Conservation (phyloP, 1,139 yeast genomes). For the Kurtzmaniella quercitrusa region DNA sequence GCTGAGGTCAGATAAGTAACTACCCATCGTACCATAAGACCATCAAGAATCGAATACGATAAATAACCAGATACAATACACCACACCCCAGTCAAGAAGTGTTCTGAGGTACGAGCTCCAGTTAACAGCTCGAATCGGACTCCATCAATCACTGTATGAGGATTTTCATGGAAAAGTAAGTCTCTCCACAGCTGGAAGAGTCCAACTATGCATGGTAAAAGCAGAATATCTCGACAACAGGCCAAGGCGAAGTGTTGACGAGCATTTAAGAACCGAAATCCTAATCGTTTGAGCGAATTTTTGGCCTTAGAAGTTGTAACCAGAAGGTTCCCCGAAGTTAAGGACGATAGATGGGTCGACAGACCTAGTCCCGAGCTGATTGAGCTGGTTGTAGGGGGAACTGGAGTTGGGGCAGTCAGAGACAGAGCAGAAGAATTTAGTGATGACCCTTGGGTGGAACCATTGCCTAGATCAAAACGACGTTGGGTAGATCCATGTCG, state of each 20-base stretch:
- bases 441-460: not conserved
- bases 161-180: constrained; percentile 28
- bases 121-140: constrained; percentile 26
- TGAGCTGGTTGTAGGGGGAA: not conserved
- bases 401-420: not conserved
- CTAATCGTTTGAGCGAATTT: constrained; percentile 48
- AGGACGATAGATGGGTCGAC: not conserved
- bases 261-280: constrained; percentile 66
- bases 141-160: constrained; percentile 17
- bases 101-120: constrained; percentile 63
- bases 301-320: constrained; percentile 4
- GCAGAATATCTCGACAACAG: constrained; percentile 66
- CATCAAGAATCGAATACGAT: constrained; percentile 81
- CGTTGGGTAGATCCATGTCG: not conserved
- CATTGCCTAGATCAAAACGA: not conserved
- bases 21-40: constrained; percentile 90
- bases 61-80: constrained; percentile 83
- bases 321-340: not conserved
- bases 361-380: not conserved
- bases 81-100: constrained; percentile 71
- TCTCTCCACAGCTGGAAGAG: constrained; percentile 52
- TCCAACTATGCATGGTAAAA: constrained; percentile 60
- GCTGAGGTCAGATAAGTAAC: constrained; percentile 86
- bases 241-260: constrained; percentile 75
- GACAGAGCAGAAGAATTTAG: not conserved